Evolutionary conservation across 2,329 filamentous ascomycete species (phyloP).

Genomic region (Fusarium burgessii): DNA sequence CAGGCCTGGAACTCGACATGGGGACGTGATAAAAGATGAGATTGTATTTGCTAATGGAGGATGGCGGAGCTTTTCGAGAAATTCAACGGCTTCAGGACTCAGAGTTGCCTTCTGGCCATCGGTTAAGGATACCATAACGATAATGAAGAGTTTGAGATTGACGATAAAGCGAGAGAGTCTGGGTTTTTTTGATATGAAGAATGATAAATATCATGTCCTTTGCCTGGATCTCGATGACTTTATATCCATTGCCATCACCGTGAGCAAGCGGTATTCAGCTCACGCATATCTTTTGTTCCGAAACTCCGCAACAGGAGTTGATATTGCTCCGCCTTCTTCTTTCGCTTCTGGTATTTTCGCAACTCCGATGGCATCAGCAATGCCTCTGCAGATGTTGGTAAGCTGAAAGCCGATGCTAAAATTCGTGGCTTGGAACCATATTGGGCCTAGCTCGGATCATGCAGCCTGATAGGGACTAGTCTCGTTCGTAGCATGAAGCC

Average conservation of each 20-base stretch:
- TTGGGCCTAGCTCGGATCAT: neutral
- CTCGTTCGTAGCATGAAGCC: neutral
- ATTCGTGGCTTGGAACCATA: neutral
- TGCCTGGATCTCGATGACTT: neutral
- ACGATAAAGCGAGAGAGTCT: neutral
- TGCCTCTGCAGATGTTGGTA: rapidly evolving
- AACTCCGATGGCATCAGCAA: neutral
- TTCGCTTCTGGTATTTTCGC: rapidly evolving
- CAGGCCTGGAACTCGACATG: neutral
- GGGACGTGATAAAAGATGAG: neutral
- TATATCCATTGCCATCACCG: neutral
- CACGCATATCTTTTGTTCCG: too few species aligned
- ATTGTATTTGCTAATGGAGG: neutral
- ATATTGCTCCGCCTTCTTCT: neutral
- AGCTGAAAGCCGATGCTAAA: neutral
- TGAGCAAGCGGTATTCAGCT: too few species aligned
- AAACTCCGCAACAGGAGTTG: rapidly evolving
- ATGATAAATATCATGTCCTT: neutral
- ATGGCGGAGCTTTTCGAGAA: neutral
- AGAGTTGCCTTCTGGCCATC: neutral
- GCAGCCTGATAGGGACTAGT: neutral
- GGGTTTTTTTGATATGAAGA: too few species aligned
- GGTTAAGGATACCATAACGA: neutral
- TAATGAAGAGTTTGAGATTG: neutral
- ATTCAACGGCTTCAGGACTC: neutral